phyloP scores from a whole-genome alignment of 2,329 filamentous ascomycete species.

The Emergomyces pasteurianus region DNA sequence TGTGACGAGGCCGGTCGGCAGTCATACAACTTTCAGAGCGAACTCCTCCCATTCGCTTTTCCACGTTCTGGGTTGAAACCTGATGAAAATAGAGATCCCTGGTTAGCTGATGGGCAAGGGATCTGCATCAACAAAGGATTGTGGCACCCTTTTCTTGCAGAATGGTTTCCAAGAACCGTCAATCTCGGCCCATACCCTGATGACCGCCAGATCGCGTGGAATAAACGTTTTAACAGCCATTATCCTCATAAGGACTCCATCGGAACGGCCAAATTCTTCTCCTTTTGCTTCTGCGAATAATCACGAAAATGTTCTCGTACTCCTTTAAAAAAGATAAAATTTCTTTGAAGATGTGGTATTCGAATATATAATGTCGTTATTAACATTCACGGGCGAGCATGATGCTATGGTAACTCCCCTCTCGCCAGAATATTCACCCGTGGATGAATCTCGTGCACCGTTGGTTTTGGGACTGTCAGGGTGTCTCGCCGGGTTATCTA shows the following conservation, averaged over 20 bases:
- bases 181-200: background rate
- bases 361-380: background rate
- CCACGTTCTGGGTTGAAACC: background rate
- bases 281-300: background rate
- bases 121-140: background rate
- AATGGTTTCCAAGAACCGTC: background rate
- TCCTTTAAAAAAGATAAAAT: background rate
- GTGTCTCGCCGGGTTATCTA: conserved; percentile 8
- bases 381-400: background rate
- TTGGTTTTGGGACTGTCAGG: conserved; percentile 9
- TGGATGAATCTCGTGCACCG: conserved; percentile 4
- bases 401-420: background rate
- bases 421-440: background rate
- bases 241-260: background rate
- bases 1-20: background rate
- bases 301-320: background rate
- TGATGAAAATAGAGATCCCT: background rate
- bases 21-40: background rate
- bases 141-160: background rate
- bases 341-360: background rate
- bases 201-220: background rate
- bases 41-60: background rate
- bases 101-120: background rate
- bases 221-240: background rate
- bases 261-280: background rate